Conservation (phyloP, 2,329 filamentous ascomycete genomes). For the Stromatinia cepivora region DNA sequence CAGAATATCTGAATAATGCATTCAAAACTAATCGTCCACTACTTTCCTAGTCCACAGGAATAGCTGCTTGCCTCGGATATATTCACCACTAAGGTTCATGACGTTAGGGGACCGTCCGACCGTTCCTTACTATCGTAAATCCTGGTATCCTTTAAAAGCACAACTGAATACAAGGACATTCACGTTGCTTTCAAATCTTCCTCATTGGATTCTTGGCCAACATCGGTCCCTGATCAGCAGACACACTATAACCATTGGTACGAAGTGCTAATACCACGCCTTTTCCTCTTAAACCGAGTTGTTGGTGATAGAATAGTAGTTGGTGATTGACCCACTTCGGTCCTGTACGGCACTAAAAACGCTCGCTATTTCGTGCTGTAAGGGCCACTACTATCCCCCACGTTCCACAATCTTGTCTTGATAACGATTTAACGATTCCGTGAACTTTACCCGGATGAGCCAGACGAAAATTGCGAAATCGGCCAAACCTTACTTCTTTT, state of each 20-base stretch:
- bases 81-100: neutral
- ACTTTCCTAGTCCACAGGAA: neutral
- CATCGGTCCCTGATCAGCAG: neutral
- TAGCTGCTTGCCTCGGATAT: neutral
- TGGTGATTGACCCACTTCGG: neutral
- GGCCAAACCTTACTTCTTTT: conserved; percentile 1
- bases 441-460: conserved; percentile 16
- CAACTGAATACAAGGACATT: neutral
- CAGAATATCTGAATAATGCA: neutral
- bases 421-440: conserved; percentile 1
- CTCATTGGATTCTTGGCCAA: conserved; percentile 10
- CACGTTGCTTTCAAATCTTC: conserved; percentile 7
- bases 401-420: conserved; percentile 12
- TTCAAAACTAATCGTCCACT: neutral
- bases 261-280: neutral
- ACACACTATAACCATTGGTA: neutral
- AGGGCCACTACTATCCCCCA: conserved; percentile 12
- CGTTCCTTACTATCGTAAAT: conserved; percentile 6
- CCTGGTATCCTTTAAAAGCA: neutral
- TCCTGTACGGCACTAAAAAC: neutral
- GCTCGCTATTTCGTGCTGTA: conserved; percentile 21
- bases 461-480: conserved; percentile 8
- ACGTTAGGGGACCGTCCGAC: neutral
- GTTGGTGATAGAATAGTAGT: neutral
- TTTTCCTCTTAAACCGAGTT: neutral